phyloP scores from a whole-genome alignment of 768 basidiomycete genomes.

The Auricularia heimuer region DNA sequence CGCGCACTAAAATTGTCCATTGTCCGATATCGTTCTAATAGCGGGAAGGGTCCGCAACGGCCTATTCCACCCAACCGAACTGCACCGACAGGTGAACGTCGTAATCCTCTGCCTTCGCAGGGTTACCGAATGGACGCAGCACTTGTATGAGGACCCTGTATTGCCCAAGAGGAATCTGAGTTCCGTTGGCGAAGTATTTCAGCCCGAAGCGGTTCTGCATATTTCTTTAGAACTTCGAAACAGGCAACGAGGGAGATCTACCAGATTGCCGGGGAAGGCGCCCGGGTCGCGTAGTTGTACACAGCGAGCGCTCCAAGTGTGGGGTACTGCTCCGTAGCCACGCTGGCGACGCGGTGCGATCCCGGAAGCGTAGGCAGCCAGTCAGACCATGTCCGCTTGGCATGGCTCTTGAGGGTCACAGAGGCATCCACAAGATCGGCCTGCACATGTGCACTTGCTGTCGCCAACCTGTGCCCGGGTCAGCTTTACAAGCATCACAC shows the following conservation, averaged over 20 bases:
- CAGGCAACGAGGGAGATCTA: not conserved
- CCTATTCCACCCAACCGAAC: not conserved
- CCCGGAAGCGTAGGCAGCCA: not conserved
- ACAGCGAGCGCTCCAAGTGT: too few relatives aligned
- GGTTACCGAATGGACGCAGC: not conserved
- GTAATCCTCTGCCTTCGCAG: not conserved
- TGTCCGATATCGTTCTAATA: too few relatives aligned
- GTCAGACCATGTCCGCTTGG: not conserved
- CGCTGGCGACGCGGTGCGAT: too few relatives aligned
- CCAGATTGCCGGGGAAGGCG: not conserved
- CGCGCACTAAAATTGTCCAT: too few relatives aligned
- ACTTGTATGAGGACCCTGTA: not conserved
- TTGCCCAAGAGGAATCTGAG: not conserved
- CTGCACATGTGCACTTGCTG: not conserved
- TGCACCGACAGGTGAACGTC: not conserved
- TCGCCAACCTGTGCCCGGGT: not conserved
- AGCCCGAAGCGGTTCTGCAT: not conserved
- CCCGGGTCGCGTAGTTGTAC: too few relatives aligned
- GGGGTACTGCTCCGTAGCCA: too few relatives aligned
- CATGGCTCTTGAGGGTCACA: not conserved
- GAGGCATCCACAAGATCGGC: not conserved
- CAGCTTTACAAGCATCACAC: not conserved
- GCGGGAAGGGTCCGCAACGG: too few relatives aligned
- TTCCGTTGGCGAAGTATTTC: not conserved
- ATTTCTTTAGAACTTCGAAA: not conserved